Base-by-base conservation (phyloP, 306 rosid species). In the Canavalia gladiata region DNA sequence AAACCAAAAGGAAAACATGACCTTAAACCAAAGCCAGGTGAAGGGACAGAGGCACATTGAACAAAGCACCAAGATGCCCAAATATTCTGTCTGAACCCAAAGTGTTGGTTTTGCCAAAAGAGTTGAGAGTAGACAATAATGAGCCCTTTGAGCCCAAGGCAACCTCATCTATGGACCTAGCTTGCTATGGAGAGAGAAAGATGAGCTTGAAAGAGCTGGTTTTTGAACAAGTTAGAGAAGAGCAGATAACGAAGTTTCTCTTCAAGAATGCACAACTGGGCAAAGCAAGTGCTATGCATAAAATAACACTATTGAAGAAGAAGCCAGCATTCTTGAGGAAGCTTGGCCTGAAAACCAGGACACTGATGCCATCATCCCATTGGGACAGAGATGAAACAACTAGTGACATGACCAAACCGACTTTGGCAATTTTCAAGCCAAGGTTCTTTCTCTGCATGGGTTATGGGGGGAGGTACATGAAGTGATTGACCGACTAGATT, bases 361-460 rank as follows among this genome's bases (percentile, higher is more conserved):
- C 30, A 42, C 8, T 42, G 54, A 33, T 0, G 0, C 49, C 42
- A 37, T 58, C 70, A 60, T 50, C 57, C 11, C 79, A 57, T 4
- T 37, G 58, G 59, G 63, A 76, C 7, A 67, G 41, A 59, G 72
- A 80, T 57, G 55, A 72, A 58, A 83, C 12, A 68, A 46, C 34
- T 12, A n/a, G 81, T 28, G 46, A 83, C 54, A 59, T 62, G 33
- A 56, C 64, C 51, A 79, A 77, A 62, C 76, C 35, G 81, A 69
- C 84, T 8, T 0, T 85, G 37, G 55, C 72, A 2, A 81, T 57
- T 7, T 77, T 79, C 84, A 82, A 63, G 51, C 60, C 29, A 29
- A 83, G 83, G 50, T 47, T 68, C 63, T 58, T 82, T 12, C 81
- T 85, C 57, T 91, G 92, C 80, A 57, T 83, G 80, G 92, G 87